Conservation (phyloP, 371 early-diverging fungal species). For the Syncephalis fuscata region DNA sequence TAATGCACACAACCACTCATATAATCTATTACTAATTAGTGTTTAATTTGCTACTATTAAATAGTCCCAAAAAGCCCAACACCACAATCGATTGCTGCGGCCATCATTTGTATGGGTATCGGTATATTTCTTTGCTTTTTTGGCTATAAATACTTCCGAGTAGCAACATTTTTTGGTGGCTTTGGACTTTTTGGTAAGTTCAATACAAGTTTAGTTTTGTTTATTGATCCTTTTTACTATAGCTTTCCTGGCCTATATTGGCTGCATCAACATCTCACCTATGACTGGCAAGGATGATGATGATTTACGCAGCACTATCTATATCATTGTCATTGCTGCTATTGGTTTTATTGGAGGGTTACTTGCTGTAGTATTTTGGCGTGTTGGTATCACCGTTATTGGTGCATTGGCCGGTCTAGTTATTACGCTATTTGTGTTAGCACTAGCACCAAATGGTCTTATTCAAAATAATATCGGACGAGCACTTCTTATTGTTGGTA, state of each 20-base stretch:
- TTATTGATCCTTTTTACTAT: neutral
- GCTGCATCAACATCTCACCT: constrained; percentile 25
- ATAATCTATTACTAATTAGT: too few species aligned
- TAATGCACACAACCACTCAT: too few species aligned
- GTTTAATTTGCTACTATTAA: too few species aligned
- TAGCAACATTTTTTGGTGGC: neutral
- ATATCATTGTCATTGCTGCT: constrained; percentile 26
- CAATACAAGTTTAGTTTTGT: neutral
- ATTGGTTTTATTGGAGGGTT: constrained; percentile 30
- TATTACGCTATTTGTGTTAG: constrained; percentile 32
- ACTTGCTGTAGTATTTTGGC: constrained; percentile 31
- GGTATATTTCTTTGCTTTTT: too few species aligned
- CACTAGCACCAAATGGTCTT: constrained; percentile 17
- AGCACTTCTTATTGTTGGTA: too few species aligned
- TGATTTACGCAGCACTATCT: constrained; percentile 18
- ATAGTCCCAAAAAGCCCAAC: too few species aligned
- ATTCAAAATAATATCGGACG: constrained; percentile 20
- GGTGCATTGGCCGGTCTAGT: constrained; percentile 36
- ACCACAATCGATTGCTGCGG: too few species aligned
- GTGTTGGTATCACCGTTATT: constrained; percentile 30
- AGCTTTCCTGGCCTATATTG: constrained; percentile 21
- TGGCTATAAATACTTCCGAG: neutral
- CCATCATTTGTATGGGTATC: too few species aligned
- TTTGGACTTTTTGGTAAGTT: neutral
- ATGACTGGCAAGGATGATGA: constrained; percentile 23